Evolutionary conservation across 2,329 filamentous ascomycete species (phyloP).

Genomic region (Microdochium bolleyi): DNA sequence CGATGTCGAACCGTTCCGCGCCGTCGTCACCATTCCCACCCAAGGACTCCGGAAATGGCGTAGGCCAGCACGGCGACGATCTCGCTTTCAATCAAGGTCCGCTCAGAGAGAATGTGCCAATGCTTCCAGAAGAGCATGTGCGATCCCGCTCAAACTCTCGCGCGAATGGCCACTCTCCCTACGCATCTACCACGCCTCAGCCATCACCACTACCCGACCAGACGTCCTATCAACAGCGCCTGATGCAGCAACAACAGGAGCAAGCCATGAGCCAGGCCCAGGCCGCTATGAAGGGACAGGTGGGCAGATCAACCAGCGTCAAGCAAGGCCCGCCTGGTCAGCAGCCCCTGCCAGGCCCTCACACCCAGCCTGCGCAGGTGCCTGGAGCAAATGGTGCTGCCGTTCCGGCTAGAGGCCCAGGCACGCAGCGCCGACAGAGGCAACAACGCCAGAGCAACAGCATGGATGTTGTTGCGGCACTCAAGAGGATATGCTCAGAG

Average conservation of each 20-base stretch:
- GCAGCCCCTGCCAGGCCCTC: slow-evolving; percentile 7
- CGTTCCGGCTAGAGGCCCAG: slow-evolving; percentile 20
- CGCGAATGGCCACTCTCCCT: slow-evolving; percentile 43
- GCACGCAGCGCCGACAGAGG: slow-evolving; percentile 57
- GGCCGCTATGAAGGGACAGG: slow-evolving; percentile 63
- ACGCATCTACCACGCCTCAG: slow-evolving; percentile 36
- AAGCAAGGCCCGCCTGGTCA: slow-evolving; percentile 44
- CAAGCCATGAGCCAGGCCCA: slow-evolving; percentile 75
- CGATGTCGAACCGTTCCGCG: slow-evolving; percentile 47
- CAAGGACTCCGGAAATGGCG: slow-evolving; percentile 58
- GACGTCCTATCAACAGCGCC: slow-evolving; percentile 50
- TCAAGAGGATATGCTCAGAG: slow-evolving; percentile 84
- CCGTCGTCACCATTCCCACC: slow-evolving; percentile 47
- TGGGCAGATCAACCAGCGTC: slow-evolving; percentile 69
- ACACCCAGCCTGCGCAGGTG: slow-evolving; percentile 16
- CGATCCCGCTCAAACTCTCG: slow-evolving; percentile 63
- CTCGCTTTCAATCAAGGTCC: slow-evolving; percentile 32
- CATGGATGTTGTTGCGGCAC: slow-evolving; percentile 72
- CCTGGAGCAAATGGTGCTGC: slow-evolving; percentile 19
- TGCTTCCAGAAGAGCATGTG: slow-evolving; percentile 56
- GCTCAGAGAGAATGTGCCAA: slow-evolving; percentile 46
- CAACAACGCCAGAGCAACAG: slow-evolving; percentile 71
- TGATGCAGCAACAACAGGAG: slow-evolving; percentile 77
- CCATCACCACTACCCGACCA: slow-evolving; percentile 30
- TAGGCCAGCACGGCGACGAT: slow-evolving; percentile 52